phyloP scores from a whole-genome alignment of 371 early-diverging fungal genomes.

The Mortierella sp. region DNA sequence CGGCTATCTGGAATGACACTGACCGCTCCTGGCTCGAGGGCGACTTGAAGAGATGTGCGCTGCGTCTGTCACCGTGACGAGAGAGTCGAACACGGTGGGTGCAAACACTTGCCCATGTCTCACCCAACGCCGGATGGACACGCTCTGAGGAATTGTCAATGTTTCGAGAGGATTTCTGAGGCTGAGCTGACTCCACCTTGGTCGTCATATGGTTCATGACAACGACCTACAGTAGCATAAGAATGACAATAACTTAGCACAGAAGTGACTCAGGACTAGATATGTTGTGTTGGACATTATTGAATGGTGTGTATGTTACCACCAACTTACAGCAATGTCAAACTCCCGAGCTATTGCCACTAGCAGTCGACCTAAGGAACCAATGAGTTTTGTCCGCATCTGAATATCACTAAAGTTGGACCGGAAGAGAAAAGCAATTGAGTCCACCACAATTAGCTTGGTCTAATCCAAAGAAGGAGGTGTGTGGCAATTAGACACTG shows the following conservation, averaged over 20 bases:
- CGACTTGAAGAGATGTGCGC: constrained; percentile 44
- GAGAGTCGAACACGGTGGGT: constrained; percentile 34
- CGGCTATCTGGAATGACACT: constrained; percentile 18
- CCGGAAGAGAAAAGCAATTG: constrained; percentile 65
- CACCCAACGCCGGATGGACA: constrained; percentile 45
- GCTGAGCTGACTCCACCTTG: constrained; percentile 19
- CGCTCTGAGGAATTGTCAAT: not conserved
- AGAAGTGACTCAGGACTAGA: too few relatives aligned
- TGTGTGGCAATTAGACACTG: too few relatives aligned
- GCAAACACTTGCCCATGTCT: constrained; percentile 37
- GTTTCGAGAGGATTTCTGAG: not conserved
- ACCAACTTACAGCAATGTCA: constrained; percentile 34
- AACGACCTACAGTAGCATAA: constrained; percentile 26
- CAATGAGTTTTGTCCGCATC: constrained; percentile 37
- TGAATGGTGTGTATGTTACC: too few relatives aligned
- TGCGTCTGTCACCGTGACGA: constrained; percentile 12
- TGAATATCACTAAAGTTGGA: constrained; percentile 58
- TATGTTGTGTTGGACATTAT: too few relatives aligned
- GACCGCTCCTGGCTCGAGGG: constrained; percentile 27
- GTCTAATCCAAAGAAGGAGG: constrained; percentile 28
- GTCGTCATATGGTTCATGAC: constrained; percentile 53
- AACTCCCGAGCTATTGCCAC: constrained; percentile 16
- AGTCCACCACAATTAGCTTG: constrained; percentile 62
- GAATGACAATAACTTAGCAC: not conserved
- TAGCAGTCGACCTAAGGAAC: constrained; percentile 24